Evolutionary conservation across 768 basidiomycete genomes (phyloP), one percentile per base, ranked within the genome.

Genomic region (Psilocybe azurescens): DNA sequence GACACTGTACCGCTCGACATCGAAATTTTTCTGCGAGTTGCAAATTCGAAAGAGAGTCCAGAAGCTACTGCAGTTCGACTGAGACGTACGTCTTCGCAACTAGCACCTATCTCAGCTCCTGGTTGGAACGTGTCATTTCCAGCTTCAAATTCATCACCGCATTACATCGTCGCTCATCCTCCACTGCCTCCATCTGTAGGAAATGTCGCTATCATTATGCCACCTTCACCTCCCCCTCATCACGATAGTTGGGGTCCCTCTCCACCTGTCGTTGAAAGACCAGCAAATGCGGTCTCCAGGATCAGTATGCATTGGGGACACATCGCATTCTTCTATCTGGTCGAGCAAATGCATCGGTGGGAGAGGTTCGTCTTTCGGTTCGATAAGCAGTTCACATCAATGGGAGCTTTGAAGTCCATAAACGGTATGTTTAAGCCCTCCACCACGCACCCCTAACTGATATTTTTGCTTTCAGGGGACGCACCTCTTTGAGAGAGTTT

Each of bases 271-370:
- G 28, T 33, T 13, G 56, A 58, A 20, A 58, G 74, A 54, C 51
- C 69, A 58, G 59, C 67, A 56, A 60, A 74, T 53, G 53, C 71
- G 61, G 60, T 74, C 67, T 73, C 78, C 50, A 73, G 81, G 63
- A 78, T 80, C 16, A 88, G 84, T 63, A 81, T 84, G 63, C 88
- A 90, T 58, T 94, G 91, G 91, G 91, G 90, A 0, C 86, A 91
- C 65, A 89, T 94, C 33, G 89, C 88, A 0, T 86, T 93, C 49
- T 92, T 83, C 72, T 94, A 93, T 70, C 74, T 94, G 20, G 86
- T 89, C 2, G 86, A 90, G 66, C 89, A 92, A 71, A 93, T 93
- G 86, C 86, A 86, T 65, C 83, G 91, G 30, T 94, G 91, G 91
- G 82, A 90, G 69, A 81, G 91, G 24, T 94, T 94, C 67, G 83